Evolutionary conservation across 176 grass and related monocot genomes (phyloP).

Genomic region (Bromus sterilis): DNA sequence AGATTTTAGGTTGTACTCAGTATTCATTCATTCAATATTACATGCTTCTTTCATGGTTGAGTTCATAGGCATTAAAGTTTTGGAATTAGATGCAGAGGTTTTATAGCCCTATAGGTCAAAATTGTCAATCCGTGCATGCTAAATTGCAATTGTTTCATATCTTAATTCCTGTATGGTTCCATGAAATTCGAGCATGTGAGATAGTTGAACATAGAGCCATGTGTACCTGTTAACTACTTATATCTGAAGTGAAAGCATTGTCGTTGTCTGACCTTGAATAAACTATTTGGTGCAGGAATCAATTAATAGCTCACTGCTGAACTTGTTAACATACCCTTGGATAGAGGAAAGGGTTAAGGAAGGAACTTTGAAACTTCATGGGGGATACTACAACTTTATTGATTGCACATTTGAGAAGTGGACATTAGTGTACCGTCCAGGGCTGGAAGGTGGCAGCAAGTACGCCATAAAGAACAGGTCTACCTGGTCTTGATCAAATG

Average conservation of each 20-base stretch:
- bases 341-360: conserved; percentile 84
- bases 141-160: not conserved
- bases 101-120: not conserved
- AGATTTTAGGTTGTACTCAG: not conserved
- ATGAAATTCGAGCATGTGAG: not conserved
- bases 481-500: conserved; percentile 56
- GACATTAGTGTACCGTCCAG: conserved; percentile 73
- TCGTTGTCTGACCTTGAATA: not conserved
- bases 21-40: not conserved
- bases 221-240: not conserved
- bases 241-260: not conserved
- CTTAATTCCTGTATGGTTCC: not conserved
- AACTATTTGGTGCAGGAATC: conserved; percentile 58
- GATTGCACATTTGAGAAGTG: conserved; percentile 93
- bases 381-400: conserved; percentile 83
- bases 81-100: not conserved
- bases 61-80: not conserved
- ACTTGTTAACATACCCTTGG: conserved; percentile 95
- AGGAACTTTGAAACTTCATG: conserved; percentile 69
- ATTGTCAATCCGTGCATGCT: not conserved
- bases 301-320: conserved; percentile 81
- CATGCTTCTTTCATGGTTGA: not conserved
- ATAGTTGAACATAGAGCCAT: not conserved
- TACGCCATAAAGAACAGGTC: conserved; percentile 84
- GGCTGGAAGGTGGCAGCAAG: conserved; percentile 83